Evolutionary conservation across 2,329 filamentous ascomycete species (phyloP), one percentile per base, ranked within the genome.

Genomic region (Fusarium buxicola): DNA sequence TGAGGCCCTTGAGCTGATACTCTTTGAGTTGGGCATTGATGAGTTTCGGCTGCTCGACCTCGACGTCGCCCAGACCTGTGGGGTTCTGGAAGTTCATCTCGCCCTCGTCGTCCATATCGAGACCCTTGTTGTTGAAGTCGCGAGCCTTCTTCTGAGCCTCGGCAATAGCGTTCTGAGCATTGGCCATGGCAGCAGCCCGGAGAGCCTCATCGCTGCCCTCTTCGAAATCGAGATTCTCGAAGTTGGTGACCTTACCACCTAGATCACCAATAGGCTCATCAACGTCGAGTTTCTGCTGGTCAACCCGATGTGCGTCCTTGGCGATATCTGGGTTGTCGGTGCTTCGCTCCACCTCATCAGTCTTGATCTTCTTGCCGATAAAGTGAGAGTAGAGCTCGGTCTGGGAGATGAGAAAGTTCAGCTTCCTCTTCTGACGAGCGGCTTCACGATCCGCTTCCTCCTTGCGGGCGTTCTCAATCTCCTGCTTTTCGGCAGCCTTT

Each of bases 21-120:
- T 99, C 95, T 76, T 99, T 99, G 73, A 99, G 87, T 74, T 96
- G 92, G 47, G 94, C 92, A 64, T 92, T 94, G 72, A 99, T 86
- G 79, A 98, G 88, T 78, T 93, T 96, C 8, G 95, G 95, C 75
- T 99, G 95, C 63, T 94, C 89, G 54, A 99, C 92, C 72, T 97
- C 92, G 67, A 97, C 92, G 70, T 95, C 94, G 70, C 94, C 94
- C 70, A 99, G 84, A 72, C 94, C 95, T 5, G 94, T 95, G 1
- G 95, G 95, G 75, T 99, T 98, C 80, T 99, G 95, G 83, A 99
- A 99, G 80, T 99, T 99, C 91, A 99, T 92, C 79, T 99, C 95
- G 69, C 94, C 94, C 72, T 97, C 94, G 57, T 97, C 93, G 66
- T 95, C 91, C 76, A 91, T 88, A 55, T 86, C 87, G 8, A 77